phyloP scores from a whole-genome alignment of 2,329 filamentous ascomycete species.

The Bipolaris cookei region DNA sequence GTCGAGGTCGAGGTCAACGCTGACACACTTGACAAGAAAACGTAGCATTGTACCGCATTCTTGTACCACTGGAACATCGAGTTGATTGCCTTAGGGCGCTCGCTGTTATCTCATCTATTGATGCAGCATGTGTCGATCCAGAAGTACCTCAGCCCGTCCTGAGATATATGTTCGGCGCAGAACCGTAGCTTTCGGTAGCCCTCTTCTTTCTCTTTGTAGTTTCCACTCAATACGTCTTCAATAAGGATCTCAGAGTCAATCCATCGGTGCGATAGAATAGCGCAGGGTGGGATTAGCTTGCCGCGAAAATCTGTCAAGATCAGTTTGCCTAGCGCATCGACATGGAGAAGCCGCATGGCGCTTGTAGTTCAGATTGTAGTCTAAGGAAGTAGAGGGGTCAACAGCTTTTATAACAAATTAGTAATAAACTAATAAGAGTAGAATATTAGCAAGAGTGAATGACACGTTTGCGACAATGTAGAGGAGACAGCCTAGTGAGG shows the following conservation, averaged over 20 bases:
- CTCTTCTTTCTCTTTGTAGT: background rate
- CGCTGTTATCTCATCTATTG: background rate
- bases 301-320: background rate
- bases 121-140: background rate
- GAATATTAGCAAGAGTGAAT: slow-evolving; percentile 10
- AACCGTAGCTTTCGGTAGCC: background rate
- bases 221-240: slow-evolving; percentile 20
- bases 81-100: background rate
- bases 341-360: background rate
- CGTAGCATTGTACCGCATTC: slow-evolving; percentile 27
- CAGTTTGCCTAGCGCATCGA: background rate
- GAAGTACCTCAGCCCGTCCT: background rate
- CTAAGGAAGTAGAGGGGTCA: background rate
- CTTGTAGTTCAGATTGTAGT: background rate
- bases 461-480: background rate
- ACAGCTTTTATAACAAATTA: background rate
- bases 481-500: slow-evolving; percentile 12
- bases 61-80: slow-evolving; percentile 20
- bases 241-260: slow-evolving; percentile 35
- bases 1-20: background rate
- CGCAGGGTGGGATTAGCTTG: slow-evolving; percentile 27
- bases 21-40: slow-evolving; percentile 15
- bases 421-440: no score
- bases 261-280: slow-evolving; percentile 46
- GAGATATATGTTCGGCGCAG: background rate